Base-by-base conservation (phyloP, 805 yeast genomes). In the Tetrapisispora fleetii region DNA sequence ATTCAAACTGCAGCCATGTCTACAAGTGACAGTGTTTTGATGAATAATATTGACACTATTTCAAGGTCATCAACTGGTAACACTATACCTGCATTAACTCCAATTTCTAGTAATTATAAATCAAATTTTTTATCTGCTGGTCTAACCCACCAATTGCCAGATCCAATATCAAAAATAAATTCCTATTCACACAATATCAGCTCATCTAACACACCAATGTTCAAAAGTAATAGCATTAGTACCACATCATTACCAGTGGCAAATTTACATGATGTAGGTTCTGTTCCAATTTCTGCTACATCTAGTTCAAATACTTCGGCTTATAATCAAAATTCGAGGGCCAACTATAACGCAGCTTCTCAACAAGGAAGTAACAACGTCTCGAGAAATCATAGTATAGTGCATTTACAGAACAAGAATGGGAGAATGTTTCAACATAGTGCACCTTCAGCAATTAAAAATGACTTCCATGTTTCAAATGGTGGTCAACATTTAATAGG, bases 231-330 rank as follows among this genome's bases (percentile, higher is more conserved):
- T 5, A 40, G 43, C n/a, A 40, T 40, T 16, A 30, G 43, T 14
- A 27, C 43, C 8, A 40, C 43, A 6, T 40, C 43, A 27, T 27
- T 40, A 17, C 27, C 28, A n/a, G 33, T 30, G 6, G 33, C 43
- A 2, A 40, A 19, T n/a, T n/a, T 40, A n/a, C 24, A 40, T 27
- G 33, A 27, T 9, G 43, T 40, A 17, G 33, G 43, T 6, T 40
- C 43, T 40, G 43, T 40, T 27, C 43, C 43, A 40, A 40, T 40
- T 27, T 40, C 43, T 7, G 43, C 43, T 27, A 40, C 43, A 16
- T 40, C 43, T 8, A 40, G 43, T 16, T 16, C 43, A 16, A 27
- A 22, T n/a, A 33, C 35, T n/a, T 27, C 27, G 11, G n/a, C 43
- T 7, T 27, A 40, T 17, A 40, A 40, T 17, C 43, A 40, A 40